Base-by-base conservation (phyloP, 345 rosid species). In the Eutrema yunnanense region DNA sequence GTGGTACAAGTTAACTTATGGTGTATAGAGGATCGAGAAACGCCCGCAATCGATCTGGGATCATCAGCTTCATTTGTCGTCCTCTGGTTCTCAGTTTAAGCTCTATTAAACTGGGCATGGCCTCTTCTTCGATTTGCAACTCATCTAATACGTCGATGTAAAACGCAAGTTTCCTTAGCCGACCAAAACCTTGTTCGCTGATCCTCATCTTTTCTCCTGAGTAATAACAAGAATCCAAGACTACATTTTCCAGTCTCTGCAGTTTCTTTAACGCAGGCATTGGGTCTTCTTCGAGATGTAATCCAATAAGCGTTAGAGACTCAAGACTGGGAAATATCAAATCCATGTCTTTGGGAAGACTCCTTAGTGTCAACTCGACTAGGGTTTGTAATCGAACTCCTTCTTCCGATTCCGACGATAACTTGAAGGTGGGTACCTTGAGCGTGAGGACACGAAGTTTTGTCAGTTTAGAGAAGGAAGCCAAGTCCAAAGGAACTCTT, bases 41-140 rank as follows among this genome's bases (percentile, higher is more conserved):
- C 50, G 62, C 41, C 44, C 16, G 11, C 66, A 62, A 9, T 41
- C 78, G 76, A 69, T 70, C 50, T 8, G 74, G 78, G 63, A 76
- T 65, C 5, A 51, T 26, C 11, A 60, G 13, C 32, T 80, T 67
- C 2, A 14, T 47, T 27, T 2, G 50, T 19, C 13, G 12, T 47
- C 0, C 40, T 52, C 1, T 2, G 3, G 5, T 37, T 0, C 0
- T 38, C 19, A 70, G 2, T 1, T 37, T 36, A 30, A 70, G 19
- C n/a, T 61, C 0, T 10, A 33, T 8, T 27, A 72, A 51, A 51
- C 29, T 29, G 0, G 62, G 62, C 69, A 62, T 32, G 19, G 68
- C 62, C 14, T 62, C 26, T 32, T 72, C 75, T 41, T 51, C 62
- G 0, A 71, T 62, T 1, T 0, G 36, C 44, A 71, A 62, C 44